A percentile compares a stretch with the other conserved stretches of the same genome.
Evolutionary conservation across 441 rosid genomes (phyloP).

Genomic region (Adansonia grandidieri): DNA sequence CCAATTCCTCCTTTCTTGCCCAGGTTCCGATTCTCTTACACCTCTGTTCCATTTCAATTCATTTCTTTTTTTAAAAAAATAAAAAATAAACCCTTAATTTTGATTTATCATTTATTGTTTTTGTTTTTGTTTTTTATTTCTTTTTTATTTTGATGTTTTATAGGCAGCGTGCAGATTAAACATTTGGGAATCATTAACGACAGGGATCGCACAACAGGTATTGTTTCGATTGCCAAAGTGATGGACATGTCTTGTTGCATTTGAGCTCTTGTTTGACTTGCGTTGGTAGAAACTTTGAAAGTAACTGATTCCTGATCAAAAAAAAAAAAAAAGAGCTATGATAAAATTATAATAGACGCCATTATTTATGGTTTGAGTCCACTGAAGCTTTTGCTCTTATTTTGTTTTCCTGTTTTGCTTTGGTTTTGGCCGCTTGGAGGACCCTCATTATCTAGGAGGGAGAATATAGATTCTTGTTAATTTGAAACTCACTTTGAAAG

Average conservation of each 20-base stretch:
- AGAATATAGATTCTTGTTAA: background rate
- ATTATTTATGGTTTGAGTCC: conserved; percentile 3
- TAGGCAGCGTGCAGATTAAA: conserved; percentile 50
- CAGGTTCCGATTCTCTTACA: conserved; percentile 44
- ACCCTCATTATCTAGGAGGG: background rate
- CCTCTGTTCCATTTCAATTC: background rate
- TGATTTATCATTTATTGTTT: background rate
- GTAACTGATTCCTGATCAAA: background rate
- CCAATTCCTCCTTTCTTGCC: conserved; percentile 40
- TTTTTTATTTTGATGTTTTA: background rate
- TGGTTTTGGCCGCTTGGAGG: background rate
- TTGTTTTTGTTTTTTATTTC: background rate
- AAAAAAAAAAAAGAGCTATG: background rate
- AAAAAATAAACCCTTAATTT: background rate
- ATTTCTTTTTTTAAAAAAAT: background rate
- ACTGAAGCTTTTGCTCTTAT: background rate
- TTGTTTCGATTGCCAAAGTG: conserved; percentile 3
- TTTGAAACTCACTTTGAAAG: background rate
- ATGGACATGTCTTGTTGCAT: conserved; percentile 8
- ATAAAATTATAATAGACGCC: background rate
- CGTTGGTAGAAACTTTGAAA: background rate
- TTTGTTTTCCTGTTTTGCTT: background rate
- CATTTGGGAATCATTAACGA: conserved; percentile 41
- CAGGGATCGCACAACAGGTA: conserved; percentile 55
- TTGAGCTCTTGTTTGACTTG: conserved; percentile 2